Conservation (phyloP, 2,329 filamentous ascomycete species). For the Simplicillium aogashimaense region DNA sequence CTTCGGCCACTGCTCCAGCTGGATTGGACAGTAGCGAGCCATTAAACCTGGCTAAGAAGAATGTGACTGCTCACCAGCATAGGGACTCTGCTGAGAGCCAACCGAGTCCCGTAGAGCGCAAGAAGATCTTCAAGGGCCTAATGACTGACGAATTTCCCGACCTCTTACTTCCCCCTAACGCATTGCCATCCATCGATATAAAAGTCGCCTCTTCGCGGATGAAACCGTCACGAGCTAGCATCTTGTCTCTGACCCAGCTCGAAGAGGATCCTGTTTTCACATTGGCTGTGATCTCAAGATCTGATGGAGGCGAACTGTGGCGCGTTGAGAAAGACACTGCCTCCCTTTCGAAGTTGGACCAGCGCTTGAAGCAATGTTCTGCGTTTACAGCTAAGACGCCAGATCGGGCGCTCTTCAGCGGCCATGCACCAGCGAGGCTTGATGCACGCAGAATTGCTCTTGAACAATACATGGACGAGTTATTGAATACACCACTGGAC, state of each 20-base stretch:
- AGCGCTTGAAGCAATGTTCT: conserved; percentile 65
- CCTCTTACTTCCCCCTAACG: conserved; percentile 77
- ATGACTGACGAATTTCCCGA: conserved; percentile 81
- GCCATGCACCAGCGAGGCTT: conserved; percentile 87
- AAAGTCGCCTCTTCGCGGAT: conserved; percentile 91
- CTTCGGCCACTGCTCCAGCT: conserved; percentile 30
- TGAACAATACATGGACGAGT: conserved; percentile 74
- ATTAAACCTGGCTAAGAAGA: conserved; percentile 4
- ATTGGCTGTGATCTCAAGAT: conserved; percentile 71
- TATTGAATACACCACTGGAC: conserved; percentile 76
- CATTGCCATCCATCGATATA: conserved; percentile 74
- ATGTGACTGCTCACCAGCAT: conserved; percentile 23
- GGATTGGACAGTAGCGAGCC: conserved; percentile 4
- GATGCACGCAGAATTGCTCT: conserved; percentile 76
- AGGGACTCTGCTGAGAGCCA: conserved; percentile 14
- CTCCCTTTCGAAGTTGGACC: conserved; percentile 73
- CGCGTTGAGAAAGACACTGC: conserved; percentile 84
- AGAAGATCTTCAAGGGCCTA: conserved; percentile 63
- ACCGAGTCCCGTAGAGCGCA: conserved; percentile 31
- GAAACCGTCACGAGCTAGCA: conserved; percentile 79
- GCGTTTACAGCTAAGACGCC: conserved; percentile 68
- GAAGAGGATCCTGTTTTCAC: conserved; percentile 95
- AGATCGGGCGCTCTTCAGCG: conserved; percentile 77
- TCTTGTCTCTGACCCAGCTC: conserved; percentile 66
- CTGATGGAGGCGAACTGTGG: conserved; percentile 74